A percentile compares a stretch with the other conserved stretches of the same genome.
phyloP scores from a whole-genome alignment of 805 yeast genomes.

The Sugiyamaella valdiviana region DNA sequence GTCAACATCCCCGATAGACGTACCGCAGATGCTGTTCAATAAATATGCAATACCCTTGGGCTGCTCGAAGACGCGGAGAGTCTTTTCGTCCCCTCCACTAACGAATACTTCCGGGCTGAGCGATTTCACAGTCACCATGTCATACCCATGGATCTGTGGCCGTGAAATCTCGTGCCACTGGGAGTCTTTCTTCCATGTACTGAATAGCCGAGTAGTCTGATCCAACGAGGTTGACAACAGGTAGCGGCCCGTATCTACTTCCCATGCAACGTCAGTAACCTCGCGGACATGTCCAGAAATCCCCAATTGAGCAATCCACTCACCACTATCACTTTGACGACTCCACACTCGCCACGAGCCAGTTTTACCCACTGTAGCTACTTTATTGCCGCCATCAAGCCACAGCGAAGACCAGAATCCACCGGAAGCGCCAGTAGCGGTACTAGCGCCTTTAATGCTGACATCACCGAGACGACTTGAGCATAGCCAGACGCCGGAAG shows the following conservation, averaged over 20 bases:
- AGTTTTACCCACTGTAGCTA: conserved; percentile 81
- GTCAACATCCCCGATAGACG: conserved; percentile 24
- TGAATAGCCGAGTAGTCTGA: conserved; percentile 83
- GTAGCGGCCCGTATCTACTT: conserved; percentile 53
- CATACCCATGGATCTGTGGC: conserved; percentile 98
- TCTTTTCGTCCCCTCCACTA: conserved; percentile 95
- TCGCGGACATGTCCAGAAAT: conserved; percentile 71
- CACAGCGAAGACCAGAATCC: conserved; percentile 68
- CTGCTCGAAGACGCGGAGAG: conserved; percentile 79
- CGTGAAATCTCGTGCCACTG: conserved; percentile 88
- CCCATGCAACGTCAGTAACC: conserved; percentile 72
- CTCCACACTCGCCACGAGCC: conserved; percentile 86
- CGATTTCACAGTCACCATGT: conserved; percentile 75
- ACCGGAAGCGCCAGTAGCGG: conserved; percentile 93
- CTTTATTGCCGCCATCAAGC: conserved; percentile 43
- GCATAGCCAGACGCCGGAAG: conserved; percentile 88
- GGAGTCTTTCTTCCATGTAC: conserved; percentile 49
- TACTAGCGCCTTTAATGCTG: conserved; percentile 92
- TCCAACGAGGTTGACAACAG: conserved; percentile 77
- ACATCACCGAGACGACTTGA: conserved; percentile 79
- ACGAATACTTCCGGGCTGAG: conserved; percentile 60
- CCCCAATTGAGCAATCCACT: conserved; percentile 40
- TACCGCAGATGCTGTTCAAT: conserved; percentile 48
- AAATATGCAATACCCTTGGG: conserved; percentile 71
- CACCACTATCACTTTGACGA: conserved; percentile 30